A percentile compares a stretch with the other conserved stretches of the same genome.
Evolutionary conservation across 352 stramenopile genomes (phyloP).

Genomic region (Pythium plurisporium): DNA sequence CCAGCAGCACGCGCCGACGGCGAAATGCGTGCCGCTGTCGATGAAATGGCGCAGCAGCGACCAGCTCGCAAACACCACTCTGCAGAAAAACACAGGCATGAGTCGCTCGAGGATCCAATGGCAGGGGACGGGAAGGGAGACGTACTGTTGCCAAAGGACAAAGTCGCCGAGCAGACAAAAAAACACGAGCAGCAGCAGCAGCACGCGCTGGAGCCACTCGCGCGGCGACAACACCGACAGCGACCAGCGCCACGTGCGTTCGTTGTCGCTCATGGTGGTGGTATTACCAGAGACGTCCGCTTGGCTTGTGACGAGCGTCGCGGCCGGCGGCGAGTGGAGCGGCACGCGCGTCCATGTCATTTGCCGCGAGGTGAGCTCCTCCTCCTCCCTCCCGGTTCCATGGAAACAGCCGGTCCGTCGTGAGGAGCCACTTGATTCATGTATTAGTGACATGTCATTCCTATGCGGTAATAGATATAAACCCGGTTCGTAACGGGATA

Average conservation of each 20-base stretch:
- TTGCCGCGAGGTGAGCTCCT: no score
- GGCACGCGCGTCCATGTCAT: slow-evolving; percentile 4
- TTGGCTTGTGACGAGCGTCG: neutral
- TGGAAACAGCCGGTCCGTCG: slow-evolving; percentile 2
- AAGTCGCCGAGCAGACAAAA: slow-evolving; percentile 51
- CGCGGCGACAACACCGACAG: slow-evolving; percentile 22
- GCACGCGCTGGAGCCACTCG: slow-evolving; percentile 28
- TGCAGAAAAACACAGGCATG: neutral
- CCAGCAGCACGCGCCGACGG: no score
- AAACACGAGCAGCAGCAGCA: slow-evolving; percentile 43
- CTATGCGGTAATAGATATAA: neutral
- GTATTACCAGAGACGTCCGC: neutral
- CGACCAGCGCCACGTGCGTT: slow-evolving; percentile 24
- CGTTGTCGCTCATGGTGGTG: slow-evolving; percentile 4
- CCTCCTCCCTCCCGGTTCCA: neutral
- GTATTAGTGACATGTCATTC: neutral
- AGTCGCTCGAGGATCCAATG: neutral
- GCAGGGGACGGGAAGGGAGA: slow-evolving; percentile 1
- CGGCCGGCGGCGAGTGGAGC: neutral
- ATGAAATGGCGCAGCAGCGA: slow-evolving; percentile 51
- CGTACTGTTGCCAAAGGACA: slow-evolving; percentile 54
- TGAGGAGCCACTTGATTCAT: neutral
- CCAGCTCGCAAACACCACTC: slow-evolving; percentile 21
- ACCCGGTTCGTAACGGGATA: no score
- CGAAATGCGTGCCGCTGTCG: slow-evolving; percentile 55